Base-by-base conservation (phyloP, 2,329 filamentous ascomycete species). In the Talaromyces piceae region DNA sequence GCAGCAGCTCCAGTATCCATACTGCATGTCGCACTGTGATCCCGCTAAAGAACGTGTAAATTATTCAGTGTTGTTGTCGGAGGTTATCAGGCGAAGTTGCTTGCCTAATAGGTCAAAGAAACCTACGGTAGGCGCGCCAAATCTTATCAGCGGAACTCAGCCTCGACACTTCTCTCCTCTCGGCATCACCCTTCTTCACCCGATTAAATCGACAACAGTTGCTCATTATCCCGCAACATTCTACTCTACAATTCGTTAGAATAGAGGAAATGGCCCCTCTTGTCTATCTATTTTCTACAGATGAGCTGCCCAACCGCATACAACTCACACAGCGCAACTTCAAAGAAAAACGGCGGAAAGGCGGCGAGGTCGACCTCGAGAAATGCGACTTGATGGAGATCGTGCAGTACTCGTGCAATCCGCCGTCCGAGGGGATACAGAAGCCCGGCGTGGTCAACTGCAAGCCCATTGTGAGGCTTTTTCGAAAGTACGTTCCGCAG, bases 331-430 rank as follows among this genome's bases (percentile, higher is more conserved):
- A 59, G 11, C 65, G 62, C 56, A 67, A 73, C 72, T 63, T 71
- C 73, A 57, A 72, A 66, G 56, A 78, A 67, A 69, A 77, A 61
- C 65, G 68, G 47, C 76, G 78, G 54, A 82, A 82, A 62, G 70
- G 73, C 41, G 60, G 61, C 23, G 67, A 73, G 13, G 67, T 81
- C 54, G 68, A 78, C 27, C 69, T 84, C 5, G 63, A 69, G 49
- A 68, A 78, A 46, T 85, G 82, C 63, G 66, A 74, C 51, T 66
- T 84, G 37, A 71, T 79, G 57, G 79, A 84, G 62, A 65, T 85
- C 65, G 68, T 80, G 44, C 82, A 86, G 67, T 84, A 83, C 61
- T 76, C 76, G 23, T 86, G 82, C 66, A 75, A 81, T 61, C 67
- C 81, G 8, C 68, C 74, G 7, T 65, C 70, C 30, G 68, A 72